A percentile compares a stretch with the other conserved stretches of the same genome.
Evolutionary conservation across 257 asterid genomes (phyloP).

Genomic region (Lycium barbarum): DNA sequence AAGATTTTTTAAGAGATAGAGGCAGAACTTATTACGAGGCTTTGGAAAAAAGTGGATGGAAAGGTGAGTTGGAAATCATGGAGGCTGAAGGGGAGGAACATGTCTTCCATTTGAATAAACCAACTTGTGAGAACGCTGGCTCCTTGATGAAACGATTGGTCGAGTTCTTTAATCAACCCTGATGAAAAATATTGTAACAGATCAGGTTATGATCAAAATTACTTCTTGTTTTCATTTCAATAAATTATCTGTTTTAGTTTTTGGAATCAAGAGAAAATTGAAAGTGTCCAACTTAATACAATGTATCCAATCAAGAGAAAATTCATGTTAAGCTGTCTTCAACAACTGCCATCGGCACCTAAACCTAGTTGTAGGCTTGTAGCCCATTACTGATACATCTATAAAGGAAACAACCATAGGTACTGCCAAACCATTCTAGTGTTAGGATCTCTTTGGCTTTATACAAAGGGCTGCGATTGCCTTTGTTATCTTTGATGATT

Average conservation of each 20-base stretch:
- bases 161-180: not conserved
- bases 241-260: not conserved
- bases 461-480: too few relatives aligned
- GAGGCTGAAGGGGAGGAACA: conserved; percentile 58
- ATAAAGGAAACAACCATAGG: too few relatives aligned
- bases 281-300: too few relatives aligned
- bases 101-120: not conserved
- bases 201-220: not conserved
- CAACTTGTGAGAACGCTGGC: not conserved
- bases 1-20: conserved; percentile 54
- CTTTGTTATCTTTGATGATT: too few relatives aligned
- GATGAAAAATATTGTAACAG: not conserved
- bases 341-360: too few relatives aligned
- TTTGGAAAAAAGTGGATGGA: conserved; percentile 72
- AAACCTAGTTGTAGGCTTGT: too few relatives aligned
- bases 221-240: not conserved
- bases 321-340: too few relatives aligned
- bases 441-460: too few relatives aligned
- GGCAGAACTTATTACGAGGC: conserved; percentile 55
- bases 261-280: too few relatives aligned
- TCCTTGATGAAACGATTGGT: conserved; percentile 4
- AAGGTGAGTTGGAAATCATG: conserved; percentile 59
- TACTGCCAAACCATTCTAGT: too few relatives aligned
- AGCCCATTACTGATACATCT: too few relatives aligned
- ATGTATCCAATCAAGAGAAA: too few relatives aligned